These are phyloP conservation scores for Kwoniella dejecticola DNA, from an alignment of 768 basidiomycete species.

Conservation along the genomic window DNA sequence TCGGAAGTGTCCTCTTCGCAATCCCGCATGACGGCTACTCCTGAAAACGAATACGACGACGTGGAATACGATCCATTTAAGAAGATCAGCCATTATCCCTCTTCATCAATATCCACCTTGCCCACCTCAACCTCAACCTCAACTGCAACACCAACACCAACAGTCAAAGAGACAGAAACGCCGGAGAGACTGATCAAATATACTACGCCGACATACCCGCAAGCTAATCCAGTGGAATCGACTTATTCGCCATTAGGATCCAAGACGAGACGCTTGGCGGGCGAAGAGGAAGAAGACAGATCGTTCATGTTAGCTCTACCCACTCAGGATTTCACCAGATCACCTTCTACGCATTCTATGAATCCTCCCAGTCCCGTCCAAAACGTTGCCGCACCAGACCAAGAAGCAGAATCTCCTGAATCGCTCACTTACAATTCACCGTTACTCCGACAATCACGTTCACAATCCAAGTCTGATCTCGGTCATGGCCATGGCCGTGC, in stretches of 20 bases:
- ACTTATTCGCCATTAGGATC: background rate
- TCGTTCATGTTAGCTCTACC: background rate
- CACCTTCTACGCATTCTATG: conserved; percentile 7
- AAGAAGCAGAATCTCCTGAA: no score
- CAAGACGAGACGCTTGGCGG: background rate
- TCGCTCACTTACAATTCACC: no score
- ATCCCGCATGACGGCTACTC: background rate
- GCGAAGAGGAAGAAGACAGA: conserved; percentile 1
- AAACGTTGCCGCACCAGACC: background rate
- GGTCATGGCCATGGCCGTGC: background rate
- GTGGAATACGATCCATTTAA: conserved; percentile 4
- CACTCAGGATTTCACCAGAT: conserved; percentile 5
- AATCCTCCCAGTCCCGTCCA: background rate
- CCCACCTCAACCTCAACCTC: background rate
- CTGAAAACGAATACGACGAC: conserved; percentile 6
- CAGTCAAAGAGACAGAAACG: background rate
- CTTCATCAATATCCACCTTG: background rate
- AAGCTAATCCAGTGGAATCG: background rate
- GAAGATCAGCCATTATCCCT: background rate
- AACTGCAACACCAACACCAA: background rate
- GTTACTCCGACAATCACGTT: no score
- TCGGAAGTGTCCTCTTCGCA: background rate
- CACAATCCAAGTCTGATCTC: background rate
- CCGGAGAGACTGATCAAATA: background rate
- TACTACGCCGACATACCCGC: conserved; percentile 1